Base-by-base conservation (phyloP, 2,329 filamentous ascomycete species). In the Cladosporium austrohemisphaericum region DNA sequence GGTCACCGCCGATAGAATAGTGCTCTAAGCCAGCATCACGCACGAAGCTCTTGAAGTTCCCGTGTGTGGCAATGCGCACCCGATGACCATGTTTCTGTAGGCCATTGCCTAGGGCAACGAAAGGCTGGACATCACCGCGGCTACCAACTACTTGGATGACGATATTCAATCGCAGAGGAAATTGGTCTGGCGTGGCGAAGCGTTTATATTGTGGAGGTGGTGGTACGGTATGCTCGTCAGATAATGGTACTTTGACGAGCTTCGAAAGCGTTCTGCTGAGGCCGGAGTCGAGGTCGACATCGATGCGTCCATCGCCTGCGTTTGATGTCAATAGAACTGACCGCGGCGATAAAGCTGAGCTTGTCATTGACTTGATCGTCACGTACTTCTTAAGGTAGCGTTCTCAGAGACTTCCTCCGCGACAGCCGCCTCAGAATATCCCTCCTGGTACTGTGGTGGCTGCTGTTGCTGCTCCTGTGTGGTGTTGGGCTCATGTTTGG, bases 1-100 rank as follows among this genome's bases (percentile, higher is more conserved):
- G 88, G 58, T 92, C 83, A 1, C 88, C 88, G 1, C 87, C 87
- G 2, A 91, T 80, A 1, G 80, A 84, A 67, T 91, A 92, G 69
- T 92, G 92, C 59, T 90, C 86, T 11, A 91, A 75, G 0, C 77
- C 84, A 62, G 83, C 82, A 45, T 86, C 79, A 52, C 82, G 77
- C 3, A 90, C 81, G 56, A 89, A 87, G 1, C 72, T 66, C 56
- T 80, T 75, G 58, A 91, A 91, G 2, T 76, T 81, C 3, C 77
- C 68, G 60, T 91, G 86, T 0, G 87, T 91, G 5, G 85, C 86
- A 33, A 91, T 70, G 25, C 86, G 79, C 2, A 91, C 81, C 16
- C 86, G 77, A 63, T 91, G 86, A 8, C 83, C 80, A 59, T 85
- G 84, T 1, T 74, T 77, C 52, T 82, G 79, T 22, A 90, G 67